Conservation (phyloP, 805 yeast genomes). For the Wickerhamomyces canadensis region DNA sequence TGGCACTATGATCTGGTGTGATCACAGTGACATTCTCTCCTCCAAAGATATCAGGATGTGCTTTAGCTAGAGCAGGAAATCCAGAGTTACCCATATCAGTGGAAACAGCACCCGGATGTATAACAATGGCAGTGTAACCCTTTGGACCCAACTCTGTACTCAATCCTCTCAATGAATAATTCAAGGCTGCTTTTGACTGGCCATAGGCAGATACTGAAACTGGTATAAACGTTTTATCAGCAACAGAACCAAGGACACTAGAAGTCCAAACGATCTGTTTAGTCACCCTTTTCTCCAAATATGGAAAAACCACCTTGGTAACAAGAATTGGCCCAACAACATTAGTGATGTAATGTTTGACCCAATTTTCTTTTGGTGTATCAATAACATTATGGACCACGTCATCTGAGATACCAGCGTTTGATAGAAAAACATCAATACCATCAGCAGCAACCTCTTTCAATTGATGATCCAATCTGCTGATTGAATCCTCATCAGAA, state of each 20-base stretch:
- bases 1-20: conserved; percentile 14
- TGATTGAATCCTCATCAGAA: conserved; percentile 13
- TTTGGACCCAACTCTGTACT: conserved; percentile 22
- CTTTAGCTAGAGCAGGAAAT: no score
- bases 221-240: conserved; percentile 8
- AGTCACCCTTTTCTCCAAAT: conserved; percentile 15
- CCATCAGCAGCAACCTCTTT: conserved; percentile 12
- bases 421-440: conserved; percentile 23
- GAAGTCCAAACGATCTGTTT: conserved; percentile 25
- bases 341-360: conserved; percentile 19
- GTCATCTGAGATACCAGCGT: conserved; percentile 21
- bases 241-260: conserved; percentile 22
- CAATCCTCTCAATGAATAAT: conserved; percentile 25
- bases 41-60: no score
- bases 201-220: conserved; percentile 28
- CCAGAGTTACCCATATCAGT: conserved; percentile 26
- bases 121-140: conserved; percentile 25
- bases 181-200: conserved; percentile 33
- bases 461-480: conserved; percentile 10
- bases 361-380: conserved; percentile 1
- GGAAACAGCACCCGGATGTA: conserved; percentile 35
- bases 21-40: no score
- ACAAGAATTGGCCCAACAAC: conserved; percentile 21
- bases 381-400: not conserved
- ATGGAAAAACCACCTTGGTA: conserved; percentile 18